These are phyloP conservation scores for Penicillium ucsense DNA, from an alignment of 495 filamentous ascomycete species.

Conservation along the genomic window DNA sequence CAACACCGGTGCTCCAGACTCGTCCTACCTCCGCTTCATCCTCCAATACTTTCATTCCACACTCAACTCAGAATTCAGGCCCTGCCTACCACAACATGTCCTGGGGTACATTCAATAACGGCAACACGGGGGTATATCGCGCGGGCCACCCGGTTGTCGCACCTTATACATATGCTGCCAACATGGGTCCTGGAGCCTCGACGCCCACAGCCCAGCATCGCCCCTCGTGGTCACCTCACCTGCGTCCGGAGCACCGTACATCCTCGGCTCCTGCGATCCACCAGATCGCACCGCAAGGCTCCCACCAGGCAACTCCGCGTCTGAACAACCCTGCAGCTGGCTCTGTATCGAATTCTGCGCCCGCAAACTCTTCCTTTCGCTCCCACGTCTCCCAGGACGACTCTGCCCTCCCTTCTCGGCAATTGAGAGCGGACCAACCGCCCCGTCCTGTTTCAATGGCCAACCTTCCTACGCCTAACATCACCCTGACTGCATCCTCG, in stretches of 20 bases:
- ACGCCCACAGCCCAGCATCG: constrained; percentile 40
- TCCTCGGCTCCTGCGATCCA: constrained; percentile 53
- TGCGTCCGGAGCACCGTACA: constrained; percentile 58
- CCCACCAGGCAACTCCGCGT: constrained; percentile 30
- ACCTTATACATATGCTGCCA: constrained; percentile 81
- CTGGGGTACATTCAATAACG: constrained; percentile 54
- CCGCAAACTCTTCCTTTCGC: constrained; percentile 32
- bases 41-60: constrained; percentile 39
- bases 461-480: constrained; percentile 37
- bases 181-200: constrained; percentile 38
- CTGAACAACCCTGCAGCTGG: constrained; percentile 49
- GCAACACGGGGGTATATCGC: constrained; percentile 55
- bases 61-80: constrained; percentile 35
- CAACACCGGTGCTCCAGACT: constrained; percentile 73
- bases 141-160: constrained; percentile 56
- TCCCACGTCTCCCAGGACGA: constrained; percentile 41
- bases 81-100: constrained; percentile 46
- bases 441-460: constrained; percentile 43
- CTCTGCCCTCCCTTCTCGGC: constrained; percentile 33
- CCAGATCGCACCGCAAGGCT: constrained; percentile 34
- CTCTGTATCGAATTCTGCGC: constrained; percentile 51
- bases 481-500: constrained; percentile 32
- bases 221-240: constrained; percentile 50
- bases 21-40: constrained; percentile 55
- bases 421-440: constrained; percentile 25